Evolutionary conservation across 2,329 filamentous ascomycete genomes (phyloP).

Genomic region (Myriosclerotinia duriaeana): DNA sequence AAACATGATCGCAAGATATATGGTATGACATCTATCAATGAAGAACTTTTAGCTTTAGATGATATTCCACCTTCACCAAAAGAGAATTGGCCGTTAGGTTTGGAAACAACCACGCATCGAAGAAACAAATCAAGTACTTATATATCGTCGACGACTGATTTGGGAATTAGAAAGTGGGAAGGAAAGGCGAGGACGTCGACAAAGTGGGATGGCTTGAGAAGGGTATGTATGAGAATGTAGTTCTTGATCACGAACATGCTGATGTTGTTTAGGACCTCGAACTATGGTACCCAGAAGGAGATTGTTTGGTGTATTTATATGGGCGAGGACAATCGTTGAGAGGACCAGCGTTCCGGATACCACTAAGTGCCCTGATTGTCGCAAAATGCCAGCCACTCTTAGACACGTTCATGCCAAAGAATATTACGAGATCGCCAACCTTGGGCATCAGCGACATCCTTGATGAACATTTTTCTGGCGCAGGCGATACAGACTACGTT

Average conservation of each 20-base stretch:
- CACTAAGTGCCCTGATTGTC: slow-evolving; percentile 56
- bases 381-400: slow-evolving; percentile 62
- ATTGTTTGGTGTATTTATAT: slow-evolving; percentile 70
- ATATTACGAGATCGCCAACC: slow-evolving; percentile 24
- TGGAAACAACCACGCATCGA: slow-evolving; percentile 10
- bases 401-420: slow-evolving; percentile 47
- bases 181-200: slow-evolving; percentile 39
- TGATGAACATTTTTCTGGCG: not conserved
- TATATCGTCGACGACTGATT: slow-evolving; percentile 27
- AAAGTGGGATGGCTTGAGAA: slow-evolving; percentile 48
- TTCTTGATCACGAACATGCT: not conserved
- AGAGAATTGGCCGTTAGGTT: slow-evolving; percentile 20
- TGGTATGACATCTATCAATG: slow-evolving; percentile 5
- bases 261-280: slow-evolving; percentile 62
- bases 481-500: slow-evolving; percentile 31
- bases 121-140: slow-evolving; percentile 13
- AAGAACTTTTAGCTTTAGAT: slow-evolving; percentile 7
- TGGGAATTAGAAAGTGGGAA: slow-evolving; percentile 42
- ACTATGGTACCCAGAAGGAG: slow-evolving; percentile 65
- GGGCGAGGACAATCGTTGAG: slow-evolving; percentile 62
- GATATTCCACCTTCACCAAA: slow-evolving; percentile 1
- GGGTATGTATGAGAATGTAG: slow-evolving; percentile 41
- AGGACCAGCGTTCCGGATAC: slow-evolving; percentile 67
- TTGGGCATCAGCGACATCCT: slow-evolving; percentile 20
- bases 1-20: slow-evolving; percentile 8